Conservation (phyloP, 805 yeast species). For the Kuraishia hungarica region DNA sequence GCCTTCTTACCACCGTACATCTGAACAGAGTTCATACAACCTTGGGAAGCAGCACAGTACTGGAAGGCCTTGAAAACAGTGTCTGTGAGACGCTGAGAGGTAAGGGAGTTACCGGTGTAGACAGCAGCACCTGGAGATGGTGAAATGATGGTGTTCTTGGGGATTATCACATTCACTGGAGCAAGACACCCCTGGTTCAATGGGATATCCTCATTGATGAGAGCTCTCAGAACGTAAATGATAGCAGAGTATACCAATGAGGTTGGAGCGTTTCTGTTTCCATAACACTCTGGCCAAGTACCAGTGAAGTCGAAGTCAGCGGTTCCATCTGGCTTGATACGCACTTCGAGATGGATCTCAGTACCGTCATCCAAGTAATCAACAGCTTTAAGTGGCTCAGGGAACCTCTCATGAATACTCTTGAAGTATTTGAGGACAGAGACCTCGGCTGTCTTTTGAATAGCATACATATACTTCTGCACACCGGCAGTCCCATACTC, state of each 20-base stretch:
- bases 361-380: conserved; percentile 85
- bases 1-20: conserved; percentile 94
- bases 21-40: conserved; percentile 93
- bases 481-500: conserved; percentile 59
- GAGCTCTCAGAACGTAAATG: conserved; percentile 75
- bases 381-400: conserved; percentile 34
- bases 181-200: conserved; percentile 86
- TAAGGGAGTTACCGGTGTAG: conserved; percentile 92
- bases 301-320: conserved; percentile 81
- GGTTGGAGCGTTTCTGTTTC: conserved; percentile 87
- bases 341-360: conserved; percentile 42
- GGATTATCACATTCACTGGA: conserved; percentile 65
- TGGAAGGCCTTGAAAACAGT: conserved; percentile 79
- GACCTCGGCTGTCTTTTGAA: conserved; percentile 68
- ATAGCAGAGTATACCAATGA: conserved; percentile 88
- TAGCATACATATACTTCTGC: conserved; percentile 69
- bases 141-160: conserved; percentile 53
- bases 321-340: conserved; percentile 40
- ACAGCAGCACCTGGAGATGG: conserved; percentile 85
- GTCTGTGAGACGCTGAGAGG: conserved; percentile 90
- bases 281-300: conserved; percentile 80
- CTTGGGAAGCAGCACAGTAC: conserved; percentile 93
- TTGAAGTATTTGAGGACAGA: conserved; percentile 55
- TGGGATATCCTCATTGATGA: conserved; percentile 84
- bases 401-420: conserved; percentile 34